Conservation (phyloP, 2,329 filamentous ascomycete genomes). For the Camptophora hylomeconis region DNA sequence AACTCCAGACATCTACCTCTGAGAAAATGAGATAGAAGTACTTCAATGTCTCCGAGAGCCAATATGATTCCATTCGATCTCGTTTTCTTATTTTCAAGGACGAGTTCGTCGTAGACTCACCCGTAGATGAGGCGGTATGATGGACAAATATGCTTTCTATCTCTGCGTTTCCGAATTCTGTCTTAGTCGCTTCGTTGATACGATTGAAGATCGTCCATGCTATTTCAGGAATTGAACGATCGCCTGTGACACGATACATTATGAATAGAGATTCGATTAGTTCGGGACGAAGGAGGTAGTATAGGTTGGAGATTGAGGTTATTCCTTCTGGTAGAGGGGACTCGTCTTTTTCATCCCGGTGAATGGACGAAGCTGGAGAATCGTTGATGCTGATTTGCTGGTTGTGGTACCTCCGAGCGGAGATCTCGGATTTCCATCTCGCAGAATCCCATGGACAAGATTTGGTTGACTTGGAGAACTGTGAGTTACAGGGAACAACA, state of each 20-base stretch:
- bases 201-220: conserved; percentile 78
- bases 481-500: conserved; percentile 29
- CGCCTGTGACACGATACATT: conserved; percentile 80
- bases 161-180: conserved; percentile 56
- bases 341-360: conserved; percentile 10
- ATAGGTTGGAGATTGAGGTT: conserved; percentile 8
- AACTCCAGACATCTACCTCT: conserved; percentile 48
- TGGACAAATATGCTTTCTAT: conserved; percentile 50
- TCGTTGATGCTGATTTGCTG: too few species aligned
- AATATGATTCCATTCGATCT: conserved; percentile 77
- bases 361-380: too few species aligned
- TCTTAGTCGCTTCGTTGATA: conserved; percentile 53
- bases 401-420: conserved; percentile 2
- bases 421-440: conserved; percentile 14
- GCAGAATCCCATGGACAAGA: conserved; percentile 27
- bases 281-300: conserved; percentile 48
- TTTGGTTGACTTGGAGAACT: conserved; percentile 13
- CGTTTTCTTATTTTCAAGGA: too few species aligned
- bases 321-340: conserved; percentile 14
- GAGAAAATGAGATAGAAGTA: conserved; percentile 80
- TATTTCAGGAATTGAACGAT: conserved; percentile 59
- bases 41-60: conserved; percentile 82
- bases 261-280: conserved; percentile 82
- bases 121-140: too few species aligned
- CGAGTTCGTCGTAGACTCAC: too few species aligned